A percentile compares a stretch with the other conserved stretches of the same genome.
phyloP scores from a whole-genome alignment of 306 rosid genomes.

The Pyrus pyrifolia region DNA sequence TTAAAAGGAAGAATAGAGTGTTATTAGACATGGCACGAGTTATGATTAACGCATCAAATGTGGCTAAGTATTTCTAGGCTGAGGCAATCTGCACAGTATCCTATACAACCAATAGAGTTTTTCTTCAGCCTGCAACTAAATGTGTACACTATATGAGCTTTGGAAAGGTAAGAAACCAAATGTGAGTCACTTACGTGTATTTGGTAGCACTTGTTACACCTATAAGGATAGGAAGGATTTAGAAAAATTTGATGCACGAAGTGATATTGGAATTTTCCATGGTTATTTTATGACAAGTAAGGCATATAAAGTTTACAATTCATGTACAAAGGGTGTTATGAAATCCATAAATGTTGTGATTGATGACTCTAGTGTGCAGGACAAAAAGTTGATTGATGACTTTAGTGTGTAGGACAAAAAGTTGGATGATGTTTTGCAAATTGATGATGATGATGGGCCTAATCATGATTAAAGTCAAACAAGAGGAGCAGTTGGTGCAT shows the following conservation, averaged over 20 bases:
- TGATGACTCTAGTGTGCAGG: neutral
- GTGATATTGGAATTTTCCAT: neutral
- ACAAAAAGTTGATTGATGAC: too few relatives aligned
- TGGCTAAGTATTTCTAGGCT: neutral
- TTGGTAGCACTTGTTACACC: neutral
- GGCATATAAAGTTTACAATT: neutral
- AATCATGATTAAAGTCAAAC: too few relatives aligned
- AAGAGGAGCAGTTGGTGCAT: too few relatives aligned
- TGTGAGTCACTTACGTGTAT: neutral
- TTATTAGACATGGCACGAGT: neutral
- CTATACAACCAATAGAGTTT: neutral
- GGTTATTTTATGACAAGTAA: neutral
- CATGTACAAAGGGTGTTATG: neutral
- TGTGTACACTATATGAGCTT: neutral
- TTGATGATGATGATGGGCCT: too few relatives aligned
- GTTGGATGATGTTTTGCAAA: too few relatives aligned
- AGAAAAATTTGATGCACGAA: neutral
- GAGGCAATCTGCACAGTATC: neutral
- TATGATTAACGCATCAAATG: neutral
- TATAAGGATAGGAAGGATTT: neutral
- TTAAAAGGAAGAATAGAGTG: neutral
- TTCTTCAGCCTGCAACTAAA: too few relatives aligned
- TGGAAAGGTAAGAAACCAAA: neutral
- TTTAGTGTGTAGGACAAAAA: too few relatives aligned
- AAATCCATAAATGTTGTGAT: neutral